phyloP scores from a whole-genome alignment of 176 grass and related monocot genomes.

The Ensete glaucum region DNA sequence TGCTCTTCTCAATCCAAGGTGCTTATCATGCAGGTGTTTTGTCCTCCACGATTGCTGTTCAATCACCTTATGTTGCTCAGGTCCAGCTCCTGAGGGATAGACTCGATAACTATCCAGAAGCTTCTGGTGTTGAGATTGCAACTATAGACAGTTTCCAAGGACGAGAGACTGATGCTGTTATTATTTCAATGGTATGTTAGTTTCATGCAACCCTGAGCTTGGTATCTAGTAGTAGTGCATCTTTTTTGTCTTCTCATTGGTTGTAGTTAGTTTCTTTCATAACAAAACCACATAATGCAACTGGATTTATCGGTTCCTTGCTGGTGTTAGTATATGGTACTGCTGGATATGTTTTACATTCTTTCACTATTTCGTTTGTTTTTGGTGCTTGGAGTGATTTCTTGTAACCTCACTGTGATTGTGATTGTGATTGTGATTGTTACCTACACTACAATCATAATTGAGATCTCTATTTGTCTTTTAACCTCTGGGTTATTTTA shows the following conservation, averaged over 20 bases:
- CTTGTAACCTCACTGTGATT: too few species aligned
- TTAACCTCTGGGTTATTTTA: too few species aligned
- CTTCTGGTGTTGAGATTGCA: conserved; percentile 74
- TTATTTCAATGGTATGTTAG: conserved; percentile 75
- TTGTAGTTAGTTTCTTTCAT: background rate
- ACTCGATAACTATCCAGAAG: conserved; percentile 53
- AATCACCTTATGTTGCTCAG: conserved; percentile 95
- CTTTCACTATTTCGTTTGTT: too few species aligned
- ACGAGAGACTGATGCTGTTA: conserved; percentile 82
- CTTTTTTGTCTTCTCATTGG: background rate
- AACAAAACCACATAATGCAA: background rate
- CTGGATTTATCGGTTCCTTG: too few species aligned
- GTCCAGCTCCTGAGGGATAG: conserved; percentile 83
- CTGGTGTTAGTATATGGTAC: too few species aligned
- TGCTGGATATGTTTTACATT: too few species aligned
- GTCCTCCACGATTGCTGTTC: conserved; percentile 58
- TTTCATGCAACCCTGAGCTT: background rate
- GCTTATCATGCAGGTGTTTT: conserved; percentile 42
- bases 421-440: too few species aligned
- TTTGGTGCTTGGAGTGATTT: too few species aligned
- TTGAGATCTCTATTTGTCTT: too few species aligned
- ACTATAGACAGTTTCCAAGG: conserved; percentile 97
- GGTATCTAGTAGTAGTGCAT: background rate
- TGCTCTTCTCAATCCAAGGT: background rate
- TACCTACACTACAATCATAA: too few species aligned